Base-by-base conservation (phyloP, 495 filamentous ascomycete species). In the Aspergillus bridgeri region DNA sequence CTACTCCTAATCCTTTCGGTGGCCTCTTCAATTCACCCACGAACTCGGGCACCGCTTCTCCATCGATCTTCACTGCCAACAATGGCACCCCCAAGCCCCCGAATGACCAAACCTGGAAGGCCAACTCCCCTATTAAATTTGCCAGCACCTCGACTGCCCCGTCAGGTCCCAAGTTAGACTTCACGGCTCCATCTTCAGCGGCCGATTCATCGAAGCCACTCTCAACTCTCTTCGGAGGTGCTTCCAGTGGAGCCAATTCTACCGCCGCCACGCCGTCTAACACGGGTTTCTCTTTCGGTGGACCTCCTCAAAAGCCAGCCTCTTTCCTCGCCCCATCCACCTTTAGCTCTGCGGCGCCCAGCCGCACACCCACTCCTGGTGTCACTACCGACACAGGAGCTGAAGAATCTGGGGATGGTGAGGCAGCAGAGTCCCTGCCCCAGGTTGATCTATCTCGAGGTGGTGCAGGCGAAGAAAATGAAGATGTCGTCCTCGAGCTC, bases 401-500 rank as follows among this genome's bases (percentile, higher is more conserved):
- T 3, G 85, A 85, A 42, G 75, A 78, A 53, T 78, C 82, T 21
- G 77, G 70, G 43, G 72, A 77, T 53, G 82, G 81, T 47, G 83
- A 83, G 17, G 81, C 79, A 22, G 69, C 72, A 54, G 79, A 81
- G 61, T 72, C 79, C 48, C 76, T 81, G 49, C 66, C 71, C 13
- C 69, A 79, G 46, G 79, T 88, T 53, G 81, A 87, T 68, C 78
- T 90, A 60, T 81, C 83, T 51, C 72, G 76, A 47, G 78, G 79
- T 56, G 81, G 85, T 22, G 82, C 82, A 46, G 89, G 87, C 7
- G 88, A 91, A 66, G 87, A 90, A 64, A 76, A 90, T 56, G 89
- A 92, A 65, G 75, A 79, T 27, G 72, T 84, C 20, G 60, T 88
- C 5, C 79, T 84, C 62, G 83, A 89, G 59, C 77, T 83, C 15